A percentile compares a stretch with the other conserved stretches of the same genome.
phyloP scores from a whole-genome alignment of 208 protist species.

The Phytomonas serpens region DNA sequence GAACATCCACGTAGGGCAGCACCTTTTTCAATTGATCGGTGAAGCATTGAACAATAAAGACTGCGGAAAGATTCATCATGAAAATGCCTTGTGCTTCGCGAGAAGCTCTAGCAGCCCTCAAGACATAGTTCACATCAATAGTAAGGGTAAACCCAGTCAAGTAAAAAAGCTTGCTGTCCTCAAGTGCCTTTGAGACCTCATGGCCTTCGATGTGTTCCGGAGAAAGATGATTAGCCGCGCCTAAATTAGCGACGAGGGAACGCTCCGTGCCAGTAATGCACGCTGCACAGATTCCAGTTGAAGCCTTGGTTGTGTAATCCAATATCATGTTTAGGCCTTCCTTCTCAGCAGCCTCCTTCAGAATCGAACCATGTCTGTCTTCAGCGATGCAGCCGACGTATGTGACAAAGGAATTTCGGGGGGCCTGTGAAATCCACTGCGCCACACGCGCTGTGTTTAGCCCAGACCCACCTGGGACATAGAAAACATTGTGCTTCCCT shows the following conservation, averaged over 20 bases:
- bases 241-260: slow-evolving; percentile 95
- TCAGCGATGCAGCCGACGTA: slow-evolving; percentile 94
- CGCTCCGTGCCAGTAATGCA: slow-evolving; percentile 92
- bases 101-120: slow-evolving; percentile 88
- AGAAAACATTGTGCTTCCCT: slow-evolving; percentile 68
- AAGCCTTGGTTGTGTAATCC: slow-evolving; percentile 76
- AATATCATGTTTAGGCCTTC: slow-evolving; percentile 88
- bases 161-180: slow-evolving; percentile 75
- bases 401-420: slow-evolving; percentile 33
- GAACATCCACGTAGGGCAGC: slow-evolving; percentile 91
- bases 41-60: slow-evolving; percentile 96
- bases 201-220: slow-evolving; percentile 75
- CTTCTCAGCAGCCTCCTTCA: slow-evolving; percentile 70
- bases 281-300: slow-evolving; percentile 97
- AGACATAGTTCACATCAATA: slow-evolving; percentile 86
- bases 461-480: slow-evolving; percentile 96
- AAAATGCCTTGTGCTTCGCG: slow-evolving; percentile 77
- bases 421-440: slow-evolving; percentile 85
- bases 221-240: slow-evolving; percentile 95
- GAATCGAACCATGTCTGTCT: slow-evolving; percentile 90
- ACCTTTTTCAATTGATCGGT: slow-evolving; percentile 76
- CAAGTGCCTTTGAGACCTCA: slow-evolving; percentile 42
- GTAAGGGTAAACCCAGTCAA: slow-evolving; percentile 96
- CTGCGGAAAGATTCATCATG: slow-evolving; percentile 95
- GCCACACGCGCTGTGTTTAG: slow-evolving; percentile 96